phyloP scores from a whole-genome alignment of 768 basidiomycete species.

The Trametes cubensis region DNA sequence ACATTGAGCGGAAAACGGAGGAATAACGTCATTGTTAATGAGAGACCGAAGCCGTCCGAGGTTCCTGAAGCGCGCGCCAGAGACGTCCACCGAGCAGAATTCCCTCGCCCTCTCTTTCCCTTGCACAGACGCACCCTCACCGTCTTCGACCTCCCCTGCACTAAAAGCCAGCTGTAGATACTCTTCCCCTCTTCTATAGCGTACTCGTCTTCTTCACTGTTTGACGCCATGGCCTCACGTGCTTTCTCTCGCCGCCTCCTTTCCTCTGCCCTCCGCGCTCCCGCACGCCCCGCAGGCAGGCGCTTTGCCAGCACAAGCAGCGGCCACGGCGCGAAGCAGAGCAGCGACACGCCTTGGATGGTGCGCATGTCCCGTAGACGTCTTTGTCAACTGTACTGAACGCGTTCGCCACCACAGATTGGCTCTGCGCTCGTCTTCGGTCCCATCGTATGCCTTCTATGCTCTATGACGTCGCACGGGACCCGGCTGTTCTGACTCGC shows the following conservation, averaged over 20 bases:
- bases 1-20: background rate
- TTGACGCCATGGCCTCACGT: constrained; percentile 31
- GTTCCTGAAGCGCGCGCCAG: background rate
- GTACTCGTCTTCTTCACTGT: constrained; percentile 22
- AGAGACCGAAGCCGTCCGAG: constrained; percentile 16
- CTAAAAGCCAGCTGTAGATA: background rate
- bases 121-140: background rate
- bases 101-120: constrained; percentile 8
- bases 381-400: background rate
- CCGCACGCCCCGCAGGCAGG: constrained; percentile 21
- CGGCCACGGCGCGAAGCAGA: constrained; percentile 22
- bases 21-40: constrained; percentile 13
- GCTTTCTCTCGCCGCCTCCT: constrained; percentile 25
- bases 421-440: constrained; percentile 32
- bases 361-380: constrained; percentile 9
- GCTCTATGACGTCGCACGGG: constrained; percentile 5
- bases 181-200: background rate
- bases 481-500: background rate
- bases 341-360: constrained; percentile 32
- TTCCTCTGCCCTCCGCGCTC: constrained; percentile 23
- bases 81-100: background rate
- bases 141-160: no score
- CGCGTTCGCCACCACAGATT: constrained; percentile 21
- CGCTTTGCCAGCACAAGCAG: constrained; percentile 27
- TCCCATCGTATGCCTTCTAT: constrained; percentile 23